Evolutionary conservation across 768 basidiomycete species (phyloP), one percentile per base, ranked within the genome.

Genomic region (Polyporus arcularius): DNA sequence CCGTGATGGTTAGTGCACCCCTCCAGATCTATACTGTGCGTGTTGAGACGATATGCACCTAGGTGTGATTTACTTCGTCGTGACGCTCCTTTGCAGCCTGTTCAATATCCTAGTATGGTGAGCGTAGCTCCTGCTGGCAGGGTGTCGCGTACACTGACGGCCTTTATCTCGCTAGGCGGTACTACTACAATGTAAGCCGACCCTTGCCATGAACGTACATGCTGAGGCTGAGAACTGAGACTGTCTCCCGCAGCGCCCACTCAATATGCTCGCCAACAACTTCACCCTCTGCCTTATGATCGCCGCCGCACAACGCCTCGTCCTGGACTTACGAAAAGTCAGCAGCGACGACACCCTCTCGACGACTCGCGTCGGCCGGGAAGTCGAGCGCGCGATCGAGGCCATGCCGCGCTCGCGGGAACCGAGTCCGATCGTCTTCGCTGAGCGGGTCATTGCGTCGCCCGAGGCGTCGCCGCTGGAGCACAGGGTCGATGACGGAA

Each of bases 271-370:
- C 55, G 56, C 56, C 1, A 61, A 38, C 55, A 60, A 48, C 10
- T 61, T 64, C 52, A 64, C 63, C 18, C 47, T 60, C 14, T 54
- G 48, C 32, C 52, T 65, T 15, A 57, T 65, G 52, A 62, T 59
- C 51, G 57, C 60, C 46, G 61, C 58, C 10, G 61, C 55, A 40
- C 65, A 65, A 39, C 61, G 65, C 16, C 58, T 65, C 41, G 65
- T 65, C 32, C 55, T 65, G 48, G 65, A 65, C 50, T 55, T 65
- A 18, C 65, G 65, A 26, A 63, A 64, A 21, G 57, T 61, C 16
- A 52, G 43, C 8, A 38, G 48, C 38, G 47, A 47, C 52, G 55
- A 59, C 55, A 43, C 46, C 31, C 48, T 61, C 21, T 60, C 63
- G 12, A 64, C 59, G 7, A 64, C 63, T 2, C 63, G 59, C 42